Conservation (phyloP, 306 rosid species). For the Hylodesmum podocarpum region DNA sequence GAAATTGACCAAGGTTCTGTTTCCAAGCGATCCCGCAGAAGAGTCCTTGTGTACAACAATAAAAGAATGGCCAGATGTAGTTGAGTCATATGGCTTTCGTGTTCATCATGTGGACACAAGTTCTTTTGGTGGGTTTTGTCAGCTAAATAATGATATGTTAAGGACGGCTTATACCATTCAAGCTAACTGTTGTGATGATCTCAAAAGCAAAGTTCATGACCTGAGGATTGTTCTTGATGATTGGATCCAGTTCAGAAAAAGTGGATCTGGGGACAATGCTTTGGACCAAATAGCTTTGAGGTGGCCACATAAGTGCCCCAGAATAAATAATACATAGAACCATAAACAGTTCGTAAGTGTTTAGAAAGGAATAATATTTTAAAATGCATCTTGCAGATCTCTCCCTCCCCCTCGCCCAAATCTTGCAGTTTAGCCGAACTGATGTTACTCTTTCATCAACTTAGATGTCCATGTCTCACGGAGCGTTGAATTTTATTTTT, state of each 20-base stretch:
- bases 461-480: not conserved
- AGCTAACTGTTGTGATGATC: conserved; percentile 53
- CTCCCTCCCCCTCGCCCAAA: not conserved
- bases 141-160: conserved; percentile 22
- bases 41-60: conserved; percentile 42
- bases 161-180: conserved; percentile 41
- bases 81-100: not conserved
- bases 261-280: conserved; percentile 11
- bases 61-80: not conserved
- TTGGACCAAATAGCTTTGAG: conserved; percentile 16
- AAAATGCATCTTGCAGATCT: not conserved
- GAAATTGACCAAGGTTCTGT: conserved; percentile 34
- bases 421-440: not conserved
- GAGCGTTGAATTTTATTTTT: not conserved
- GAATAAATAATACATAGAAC: conserved; percentile 11
- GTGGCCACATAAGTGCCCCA: conserved; percentile 48
- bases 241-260: conserved; percentile 42
- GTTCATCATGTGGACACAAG: conserved; percentile 13
- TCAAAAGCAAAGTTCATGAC: conserved; percentile 54
- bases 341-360: not conserved
- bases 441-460: not conserved
- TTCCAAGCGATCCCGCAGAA: conserved; percentile 22
- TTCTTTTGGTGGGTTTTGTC: conserved; percentile 53
- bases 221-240: conserved; percentile 55
- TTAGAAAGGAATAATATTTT: not conserved